Evolutionary conservation across 129 eudicot genomes (phyloP), one percentile per base, ranked within the genome.

Genomic region (Dittrichia graveolens): DNA sequence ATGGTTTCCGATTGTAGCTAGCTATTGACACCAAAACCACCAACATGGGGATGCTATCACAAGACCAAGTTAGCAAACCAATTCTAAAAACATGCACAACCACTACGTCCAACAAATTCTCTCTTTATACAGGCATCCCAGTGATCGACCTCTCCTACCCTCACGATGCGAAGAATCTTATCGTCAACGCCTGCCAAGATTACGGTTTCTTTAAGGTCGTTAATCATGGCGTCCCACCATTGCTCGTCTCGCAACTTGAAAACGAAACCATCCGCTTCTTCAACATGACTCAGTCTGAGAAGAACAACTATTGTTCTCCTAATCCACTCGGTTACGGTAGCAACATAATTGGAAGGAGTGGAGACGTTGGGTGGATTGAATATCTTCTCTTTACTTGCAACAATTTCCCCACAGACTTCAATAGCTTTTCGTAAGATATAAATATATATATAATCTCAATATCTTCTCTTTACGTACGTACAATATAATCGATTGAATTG

Each of bases 361-460:
- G 92, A 34, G 92, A 87, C 42, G 69, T 79, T 16, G 92, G 92
- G 9, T 79, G 89, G 87, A 39, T 87, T 42, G 92, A 87, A 16
- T 87, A 84, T 60, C 92, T 87, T 58, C 92, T 87, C 49, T 78
- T 85, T 19, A 44, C 57, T 24, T 70, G 87, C 67, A 80, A 47
- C 44, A 38, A 74, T 74, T 40, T 72, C 66, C 76, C 79, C 0
- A 63, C 50, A 4, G 68, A 80, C 38, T 13, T 49, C 47, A 47
- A 78, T 62, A 39, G 53, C 64, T 76, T 88, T 67, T 35, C 83
- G 95, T 80, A 72, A 78, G 78, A 72, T 54, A 38, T 39, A 11
- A 0, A 24, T 24, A 24, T 24, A 24, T 24, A 24, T 24, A 24
- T n/a, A n/a, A n/a, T n/a, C n/a, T n/a, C n/a, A n/a, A n/a, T n/a